A percentile compares a stretch with the other conserved stretches of the same genome.
Conservation (phyloP, 805 yeast species). For the Ogataea siamensis region DNA sequence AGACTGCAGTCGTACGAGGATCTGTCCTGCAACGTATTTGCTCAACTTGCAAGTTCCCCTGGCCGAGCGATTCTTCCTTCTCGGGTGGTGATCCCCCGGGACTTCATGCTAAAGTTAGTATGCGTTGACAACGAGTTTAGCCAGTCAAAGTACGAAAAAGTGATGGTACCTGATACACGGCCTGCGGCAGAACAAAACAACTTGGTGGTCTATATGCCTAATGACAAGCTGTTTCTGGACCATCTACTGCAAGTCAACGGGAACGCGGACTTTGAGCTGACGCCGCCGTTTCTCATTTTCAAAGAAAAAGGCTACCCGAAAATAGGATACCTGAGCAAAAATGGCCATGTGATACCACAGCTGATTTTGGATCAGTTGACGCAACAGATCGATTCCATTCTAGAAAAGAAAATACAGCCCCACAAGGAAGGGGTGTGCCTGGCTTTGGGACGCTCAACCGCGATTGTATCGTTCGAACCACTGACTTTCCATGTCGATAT, state of each 20-base stretch:
- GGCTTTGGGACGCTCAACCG: not conserved
- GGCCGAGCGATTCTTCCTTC: slow-evolving; percentile 40
- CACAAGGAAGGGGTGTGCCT: not conserved
- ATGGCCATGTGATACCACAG: slow-evolving; percentile 9
- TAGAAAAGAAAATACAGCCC: not conserved
- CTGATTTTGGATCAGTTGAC: slow-evolving; percentile 9
- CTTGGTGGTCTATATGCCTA: slow-evolving; percentile 9
- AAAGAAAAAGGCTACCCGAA: not conserved
- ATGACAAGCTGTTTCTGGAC: slow-evolving; percentile 5
- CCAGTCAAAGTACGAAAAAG: slow-evolving; percentile 6
- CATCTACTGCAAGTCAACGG: not conserved
- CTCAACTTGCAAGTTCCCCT: slow-evolving; percentile 41
- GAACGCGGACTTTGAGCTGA: slow-evolving; percentile 2
- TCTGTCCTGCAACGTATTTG: slow-evolving; percentile 37
- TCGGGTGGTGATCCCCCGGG: slow-evolving; percentile 39
- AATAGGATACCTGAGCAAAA: slow-evolving; percentile 14
- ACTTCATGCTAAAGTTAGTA: slow-evolving; percentile 36
- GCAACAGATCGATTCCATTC: slow-evolving; percentile 1
- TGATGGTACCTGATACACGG: slow-evolving; percentile 18
- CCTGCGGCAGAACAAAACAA: not conserved
- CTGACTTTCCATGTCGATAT: slow-evolving; percentile 3
- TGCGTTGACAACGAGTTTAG: slow-evolving; percentile 16
- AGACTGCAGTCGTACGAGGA: slow-evolving; percentile 24
- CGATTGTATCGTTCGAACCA: slow-evolving; percentile 2
- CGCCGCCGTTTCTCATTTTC: slow-evolving; percentile 2